Evolutionary conservation across 2,329 filamentous ascomycete genomes (phyloP).

Genomic region (Penicillium paneum): DNA sequence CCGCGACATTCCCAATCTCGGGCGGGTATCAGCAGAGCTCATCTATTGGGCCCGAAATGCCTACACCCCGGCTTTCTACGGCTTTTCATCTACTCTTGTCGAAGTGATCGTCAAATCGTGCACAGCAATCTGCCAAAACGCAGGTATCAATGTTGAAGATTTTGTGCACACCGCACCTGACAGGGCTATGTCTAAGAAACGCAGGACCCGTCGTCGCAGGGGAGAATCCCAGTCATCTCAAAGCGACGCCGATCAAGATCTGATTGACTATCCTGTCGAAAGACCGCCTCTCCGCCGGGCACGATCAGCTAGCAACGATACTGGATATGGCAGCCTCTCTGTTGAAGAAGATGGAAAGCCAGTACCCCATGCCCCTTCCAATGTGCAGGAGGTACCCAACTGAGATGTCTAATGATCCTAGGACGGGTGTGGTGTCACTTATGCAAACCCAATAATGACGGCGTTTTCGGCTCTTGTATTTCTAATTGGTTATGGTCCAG

Average conservation of each 20-base stretch:
- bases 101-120: constrained; percentile 41
- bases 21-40: constrained; percentile 40
- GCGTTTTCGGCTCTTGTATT: constrained; percentile 14
- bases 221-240: constrained; percentile 13
- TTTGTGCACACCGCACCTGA: constrained; percentile 26
- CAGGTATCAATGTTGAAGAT: constrained; percentile 36
- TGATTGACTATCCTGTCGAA: neutral
- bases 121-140: constrained; percentile 33
- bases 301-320: constrained; percentile 39
- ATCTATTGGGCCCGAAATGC: constrained; percentile 46
- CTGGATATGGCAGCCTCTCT: constrained; percentile 38
- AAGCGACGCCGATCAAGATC: constrained; percentile 21
- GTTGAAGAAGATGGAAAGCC: constrained; percentile 19
- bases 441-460: constrained; percentile 4
- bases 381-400: constrained; percentile 8
- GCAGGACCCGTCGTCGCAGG: constrained; percentile 18
- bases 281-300: constrained; percentile 20
- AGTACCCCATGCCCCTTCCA: constrained; percentile 3
- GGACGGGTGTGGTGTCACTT: neutral
- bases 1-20: constrained; percentile 33
- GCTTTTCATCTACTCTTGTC: constrained; percentile 37
- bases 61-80: constrained; percentile 44
- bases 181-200: constrained; percentile 24
- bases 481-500: neutral
- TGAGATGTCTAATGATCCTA: neutral